Evolutionary conservation across 2,329 filamentous ascomycete genomes (phyloP).

Genomic region (Pseudogymnoascus sp.): DNA sequence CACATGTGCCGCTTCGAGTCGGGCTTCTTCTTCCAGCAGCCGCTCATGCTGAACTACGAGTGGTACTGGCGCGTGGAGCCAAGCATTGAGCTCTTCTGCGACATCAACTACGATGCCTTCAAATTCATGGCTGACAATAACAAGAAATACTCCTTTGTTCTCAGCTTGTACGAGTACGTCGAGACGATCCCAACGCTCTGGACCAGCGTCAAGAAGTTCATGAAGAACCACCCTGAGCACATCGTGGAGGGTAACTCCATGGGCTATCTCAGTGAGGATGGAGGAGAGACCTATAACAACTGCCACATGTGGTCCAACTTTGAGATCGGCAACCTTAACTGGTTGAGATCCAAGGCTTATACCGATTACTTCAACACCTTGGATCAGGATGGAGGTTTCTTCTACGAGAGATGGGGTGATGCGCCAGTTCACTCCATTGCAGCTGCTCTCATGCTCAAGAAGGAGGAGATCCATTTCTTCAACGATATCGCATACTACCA

Average conservation of each 20-base stretch:
- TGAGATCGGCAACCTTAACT: conserved; percentile 87
- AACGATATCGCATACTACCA: conserved; percentile 98
- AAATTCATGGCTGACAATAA: conserved; percentile 90
- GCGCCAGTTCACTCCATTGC: conserved; percentile 98
- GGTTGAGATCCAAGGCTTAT: conserved; percentile 84
- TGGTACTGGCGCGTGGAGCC: conserved; percentile 99
- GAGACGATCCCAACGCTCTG: conserved; percentile 92
- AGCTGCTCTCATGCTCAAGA: conserved; percentile 75
- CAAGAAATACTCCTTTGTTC: conserved; percentile 97
- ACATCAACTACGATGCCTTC: conserved; percentile 93
- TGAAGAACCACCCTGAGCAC: conserved; percentile 81
- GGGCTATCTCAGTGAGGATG: conserved; percentile 84
- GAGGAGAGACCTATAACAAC: conserved; percentile 86
- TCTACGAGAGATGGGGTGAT: conserved; percentile 98
- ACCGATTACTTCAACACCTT: conserved; percentile 83
- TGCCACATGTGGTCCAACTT: conserved; percentile 99
- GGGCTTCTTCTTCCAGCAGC: conserved; percentile 97
- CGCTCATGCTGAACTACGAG: conserved; percentile 89
- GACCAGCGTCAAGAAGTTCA: conserved; percentile 93
- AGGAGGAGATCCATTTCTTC: conserved; percentile 96
- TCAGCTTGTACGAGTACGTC: conserved; percentile 92
- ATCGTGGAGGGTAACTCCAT: conserved; percentile 77
- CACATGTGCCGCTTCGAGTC: conserved; percentile 99
- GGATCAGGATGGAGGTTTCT: conserved; percentile 90
- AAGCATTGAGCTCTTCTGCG: conserved; percentile 91